phyloP scores from a whole-genome alignment of 2,329 filamentous ascomycete genomes.

The Fusarium vanettenii region DNA sequence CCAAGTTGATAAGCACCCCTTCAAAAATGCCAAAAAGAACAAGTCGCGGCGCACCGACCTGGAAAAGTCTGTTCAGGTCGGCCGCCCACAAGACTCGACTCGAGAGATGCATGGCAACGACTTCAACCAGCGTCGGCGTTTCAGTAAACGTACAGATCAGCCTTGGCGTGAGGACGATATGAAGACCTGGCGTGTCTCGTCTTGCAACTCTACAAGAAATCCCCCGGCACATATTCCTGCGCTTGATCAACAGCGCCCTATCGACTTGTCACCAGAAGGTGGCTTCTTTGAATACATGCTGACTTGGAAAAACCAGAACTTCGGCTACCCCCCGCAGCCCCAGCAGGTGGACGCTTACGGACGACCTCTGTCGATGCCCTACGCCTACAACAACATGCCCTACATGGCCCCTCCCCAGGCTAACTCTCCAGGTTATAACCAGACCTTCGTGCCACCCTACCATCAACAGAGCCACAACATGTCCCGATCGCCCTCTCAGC shows the following conservation, averaged over 20 bases:
- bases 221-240: constrained; percentile 15
- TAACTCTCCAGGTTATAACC: constrained; percentile 63
- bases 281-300: constrained; percentile 80
- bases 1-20: constrained; percentile 49
- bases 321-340: constrained; percentile 61
- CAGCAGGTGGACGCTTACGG: constrained; percentile 53
- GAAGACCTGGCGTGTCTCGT: constrained; percentile 34
- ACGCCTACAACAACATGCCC: constrained; percentile 59
- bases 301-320: constrained; percentile 76
- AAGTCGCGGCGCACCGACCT: constrained; percentile 56
- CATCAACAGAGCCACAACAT: constrained; percentile 73
- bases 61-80: constrained; percentile 58
- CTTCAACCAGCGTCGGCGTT: constrained; percentile 54
- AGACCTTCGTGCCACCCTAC: constrained; percentile 55
- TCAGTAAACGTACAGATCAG: constrained; percentile 59
- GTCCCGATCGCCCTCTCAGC: constrained; percentile 86
- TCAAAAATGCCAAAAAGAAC: constrained; percentile 58
- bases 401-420: constrained; percentile 61
- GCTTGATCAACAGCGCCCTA: constrained; percentile 39
- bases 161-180: constrained; percentile 45
- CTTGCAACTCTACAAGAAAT: constrained; percentile 30
- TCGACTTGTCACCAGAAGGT: constrained; percentile 76
- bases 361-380: constrained; percentile 53
- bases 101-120: constrained; percentile 51
- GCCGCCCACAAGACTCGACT: constrained; percentile 52